phyloP scores from a whole-genome alignment of 2,329 filamentous ascomycete species.

The Monosporascus sp. region DNA sequence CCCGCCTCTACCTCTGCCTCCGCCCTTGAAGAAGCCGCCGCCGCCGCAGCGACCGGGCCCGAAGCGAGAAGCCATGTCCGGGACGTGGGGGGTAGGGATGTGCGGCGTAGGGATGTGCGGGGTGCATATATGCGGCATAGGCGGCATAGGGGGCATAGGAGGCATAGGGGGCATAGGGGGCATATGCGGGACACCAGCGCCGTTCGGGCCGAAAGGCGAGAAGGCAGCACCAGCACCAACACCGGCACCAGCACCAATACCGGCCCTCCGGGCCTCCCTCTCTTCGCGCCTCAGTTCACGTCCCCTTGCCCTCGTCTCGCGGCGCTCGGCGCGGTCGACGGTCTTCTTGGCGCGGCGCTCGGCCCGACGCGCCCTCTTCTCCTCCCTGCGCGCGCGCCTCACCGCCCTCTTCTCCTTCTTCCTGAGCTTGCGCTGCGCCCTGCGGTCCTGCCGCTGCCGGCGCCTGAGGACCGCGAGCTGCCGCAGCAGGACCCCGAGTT shows the following conservation, averaged over 20 bases:
- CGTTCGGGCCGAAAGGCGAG: too few relatives aligned
- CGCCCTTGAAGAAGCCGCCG: constrained; percentile 1
- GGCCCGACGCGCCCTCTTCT: constrained; percentile 10
- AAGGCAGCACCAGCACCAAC: not conserved
- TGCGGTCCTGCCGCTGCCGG: constrained; percentile 31
- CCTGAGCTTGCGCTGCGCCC: constrained; percentile 25
- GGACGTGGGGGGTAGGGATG: not conserved
- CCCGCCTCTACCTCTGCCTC: not conserved
- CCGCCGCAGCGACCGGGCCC: not conserved
- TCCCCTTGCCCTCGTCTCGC: not conserved
- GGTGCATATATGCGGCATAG: not conserved
- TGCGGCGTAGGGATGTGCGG: too few relatives aligned
- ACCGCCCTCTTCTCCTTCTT: constrained; percentile 22
- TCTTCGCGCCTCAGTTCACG: too few relatives aligned
- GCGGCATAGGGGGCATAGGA: not conserved
- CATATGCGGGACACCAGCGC: not conserved
- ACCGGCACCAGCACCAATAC: not conserved
- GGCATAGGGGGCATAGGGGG: constrained; percentile 1
- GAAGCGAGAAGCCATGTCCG: not conserved
- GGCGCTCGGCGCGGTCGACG: not conserved
- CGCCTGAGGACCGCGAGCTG: constrained; percentile 40
- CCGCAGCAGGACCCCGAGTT: constrained; percentile 32
- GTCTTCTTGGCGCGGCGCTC: not conserved
- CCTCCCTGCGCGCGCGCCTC: constrained; percentile 25
- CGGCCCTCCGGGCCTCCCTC: too few relatives aligned